Conservation (phyloP, 768 basidiomycete genomes). For the Candolleomyces efflorescens region DNA sequence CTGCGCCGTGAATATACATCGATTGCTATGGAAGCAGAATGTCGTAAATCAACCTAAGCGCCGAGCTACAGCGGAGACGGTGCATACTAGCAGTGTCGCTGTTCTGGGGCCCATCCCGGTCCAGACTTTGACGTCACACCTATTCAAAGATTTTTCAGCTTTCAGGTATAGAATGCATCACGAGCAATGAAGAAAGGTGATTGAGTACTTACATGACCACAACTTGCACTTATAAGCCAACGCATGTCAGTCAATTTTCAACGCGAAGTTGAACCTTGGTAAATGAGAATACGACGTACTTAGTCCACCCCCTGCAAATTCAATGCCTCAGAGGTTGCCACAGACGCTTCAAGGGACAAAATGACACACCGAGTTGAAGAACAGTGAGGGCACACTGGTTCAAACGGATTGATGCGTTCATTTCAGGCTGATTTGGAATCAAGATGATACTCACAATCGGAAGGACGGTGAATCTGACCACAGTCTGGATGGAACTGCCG, state of each 20-base stretch:
- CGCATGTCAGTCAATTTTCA: neutral
- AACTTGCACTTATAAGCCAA: neutral
- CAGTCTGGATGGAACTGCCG: neutral
- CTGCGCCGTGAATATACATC: neutral
- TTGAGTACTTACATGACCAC: neutral
- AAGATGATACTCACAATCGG: neutral
- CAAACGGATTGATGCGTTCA: no score
- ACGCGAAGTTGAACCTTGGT: neutral
- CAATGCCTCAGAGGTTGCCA: neutral
- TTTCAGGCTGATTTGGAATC: no score
- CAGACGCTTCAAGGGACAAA: neutral
- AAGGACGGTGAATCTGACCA: neutral
- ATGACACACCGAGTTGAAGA: neutral
- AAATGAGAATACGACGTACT: neutral
- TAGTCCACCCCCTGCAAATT: neutral
- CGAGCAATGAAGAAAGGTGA: neutral
- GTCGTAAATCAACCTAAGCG: neutral
- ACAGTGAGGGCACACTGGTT: neutral
- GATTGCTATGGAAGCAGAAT: neutral
- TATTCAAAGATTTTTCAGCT: neutral
- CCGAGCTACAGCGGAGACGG: no score
- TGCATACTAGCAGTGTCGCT: no score
- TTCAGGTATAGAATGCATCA: neutral
- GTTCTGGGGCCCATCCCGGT: neutral
- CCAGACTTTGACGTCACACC: neutral